Base-by-base conservation (phyloP, 495 filamentous ascomycete species). In the Evansstolkia leycettana region DNA sequence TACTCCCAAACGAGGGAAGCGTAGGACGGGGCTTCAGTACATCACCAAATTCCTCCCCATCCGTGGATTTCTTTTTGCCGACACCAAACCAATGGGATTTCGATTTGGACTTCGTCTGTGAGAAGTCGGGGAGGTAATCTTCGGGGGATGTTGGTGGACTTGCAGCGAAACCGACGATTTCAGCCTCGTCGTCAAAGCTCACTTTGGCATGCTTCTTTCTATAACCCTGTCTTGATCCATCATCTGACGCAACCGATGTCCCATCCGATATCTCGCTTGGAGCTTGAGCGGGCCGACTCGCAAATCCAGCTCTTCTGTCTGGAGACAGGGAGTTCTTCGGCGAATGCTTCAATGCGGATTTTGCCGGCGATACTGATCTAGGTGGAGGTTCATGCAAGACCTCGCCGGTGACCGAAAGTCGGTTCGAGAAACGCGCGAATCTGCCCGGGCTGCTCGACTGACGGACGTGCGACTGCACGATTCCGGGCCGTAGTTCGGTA, bases 1-100 rank as follows among this genome's bases (percentile, higher is more conserved):
- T 67, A 48, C 84, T 89, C 13, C 84, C 86, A 55, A 94, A 94
- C 13, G 79, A 85, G 7, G 86, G 86, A 13, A 94, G 62, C 1
- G 73, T 74, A 4, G 81, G 82, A 7, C 81, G 69, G 15, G 85
- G 84, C 42, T 78, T 77, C 64, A 92, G 80, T 2, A 70, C 52
- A 25, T 75, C 65, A 39, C 80, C 75, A 27, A 67, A 57, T 31
- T 83, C 78, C 19, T 83, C 69, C 70, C 37, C 44, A 24, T 3
- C 45, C 32, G 4, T 33, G 32, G 59, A 61, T 28, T 58, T 64
- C 45, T 68, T 67, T 16, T 69, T 69, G 25, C 71, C 61, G 32
- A 62, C 62, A 43, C 61, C 61, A 41, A 70, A 67, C 73, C 75
- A 82, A 39, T 62, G 60, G 42, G 62, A 70, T 33, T 48, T 58